Conservation (phyloP, 345 rosid species). For the Cochlearia excelsa region DNA sequence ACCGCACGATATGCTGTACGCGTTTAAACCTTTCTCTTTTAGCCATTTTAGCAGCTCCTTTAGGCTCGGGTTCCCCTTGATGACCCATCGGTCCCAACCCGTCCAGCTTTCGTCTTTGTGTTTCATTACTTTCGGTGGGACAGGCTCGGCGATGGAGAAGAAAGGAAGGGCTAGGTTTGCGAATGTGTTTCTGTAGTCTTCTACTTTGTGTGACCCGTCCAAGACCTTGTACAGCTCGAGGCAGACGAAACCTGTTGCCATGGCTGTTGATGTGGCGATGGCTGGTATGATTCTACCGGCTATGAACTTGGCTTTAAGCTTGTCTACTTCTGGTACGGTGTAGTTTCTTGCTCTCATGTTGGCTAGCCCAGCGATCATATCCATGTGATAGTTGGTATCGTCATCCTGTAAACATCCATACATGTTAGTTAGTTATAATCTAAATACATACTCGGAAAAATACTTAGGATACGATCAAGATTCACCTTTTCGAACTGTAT, state of each 20-base stretch:
- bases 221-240: conserved; percentile 94
- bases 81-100: conserved; percentile 94
- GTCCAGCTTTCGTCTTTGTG: conserved; percentile 93
- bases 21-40: conserved; percentile 65
- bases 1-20: conserved; percentile 92
- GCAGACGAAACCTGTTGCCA: conserved; percentile 98
- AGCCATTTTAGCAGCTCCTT: conserved; percentile 80
- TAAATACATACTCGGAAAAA: neutral
- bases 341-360: conserved; percentile 99
- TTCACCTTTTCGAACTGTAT: conserved; percentile 96
- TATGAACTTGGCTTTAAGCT: conserved; percentile 94
- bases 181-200: conserved; percentile 93
- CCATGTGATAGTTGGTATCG: conserved; percentile 98
- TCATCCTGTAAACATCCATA: conserved; percentile 64
- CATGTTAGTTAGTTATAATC: neutral
- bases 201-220: conserved; percentile 66
- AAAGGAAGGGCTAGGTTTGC: conserved; percentile 94
- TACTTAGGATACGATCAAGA: neutral
- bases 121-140: conserved; percentile 79
- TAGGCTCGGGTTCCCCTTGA: conserved; percentile 67
- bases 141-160: conserved; percentile 96
- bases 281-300: conserved; percentile 99
- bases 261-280: conserved; percentile 92
- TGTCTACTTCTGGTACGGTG: conserved; percentile 92
- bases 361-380: conserved; percentile 91